Evolutionary conservation across 345 rosid genomes (phyloP), one percentile per base, ranked within the genome.

Genomic region (Draba incana): DNA sequence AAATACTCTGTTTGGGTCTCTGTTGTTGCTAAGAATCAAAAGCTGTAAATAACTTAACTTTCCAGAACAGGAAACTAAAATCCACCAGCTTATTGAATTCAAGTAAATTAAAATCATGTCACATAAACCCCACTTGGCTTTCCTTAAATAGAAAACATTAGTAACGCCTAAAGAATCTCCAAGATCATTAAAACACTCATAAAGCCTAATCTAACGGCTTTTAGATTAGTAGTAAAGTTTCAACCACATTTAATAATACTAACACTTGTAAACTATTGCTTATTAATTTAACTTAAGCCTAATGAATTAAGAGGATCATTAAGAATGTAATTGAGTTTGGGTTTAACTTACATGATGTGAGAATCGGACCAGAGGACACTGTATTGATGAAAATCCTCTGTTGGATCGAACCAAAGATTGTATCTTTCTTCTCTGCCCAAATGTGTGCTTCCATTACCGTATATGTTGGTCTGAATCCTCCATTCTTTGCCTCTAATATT

Each of bases 401-500:
- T 76, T 24, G 96, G 97, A 70, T 94, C 97, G 39, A 94, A 94
- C 97, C 97, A 88, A 31, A 91, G 96, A 71, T 82, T 87, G 76
- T 79, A 88, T 83, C 99, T 82, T 77, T 91, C 99, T 81, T 94
- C 99, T 73, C 99, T 84, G 55, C 99, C 97, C n/a, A 81, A 35
- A 59, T 76, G 60, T 3, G 96, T 91, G 85, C 97, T 94, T 63
- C 99, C 96, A 75, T 94, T 89, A 10, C 97, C 96, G 57, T 91
- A 94, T 50, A 91, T 62, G 66, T 94, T 94, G 11, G 99, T 94
- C 80, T 94, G 97, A 80, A 94, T 86, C 86, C 97, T 94, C 99
- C 99, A 94, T 52, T 94, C 86, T 77, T 84, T 89, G 70, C 99
- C 99, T 84, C 96, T 87, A 25, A 91, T 91, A 76, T 94, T 94